Conservation (phyloP, 257 asterid genomes). For the Scutellaria barbata region DNA sequence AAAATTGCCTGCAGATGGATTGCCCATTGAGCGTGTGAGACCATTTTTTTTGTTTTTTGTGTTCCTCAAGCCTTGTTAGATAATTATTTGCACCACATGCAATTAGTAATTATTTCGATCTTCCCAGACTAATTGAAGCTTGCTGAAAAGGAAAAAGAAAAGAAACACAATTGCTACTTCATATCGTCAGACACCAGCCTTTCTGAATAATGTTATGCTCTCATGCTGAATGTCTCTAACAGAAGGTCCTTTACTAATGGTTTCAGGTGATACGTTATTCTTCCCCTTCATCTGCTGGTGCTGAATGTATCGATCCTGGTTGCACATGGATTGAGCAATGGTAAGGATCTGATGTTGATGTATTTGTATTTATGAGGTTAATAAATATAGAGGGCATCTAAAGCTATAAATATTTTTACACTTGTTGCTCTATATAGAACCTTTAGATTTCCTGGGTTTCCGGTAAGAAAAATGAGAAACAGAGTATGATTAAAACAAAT, state of each 20-base stretch:
- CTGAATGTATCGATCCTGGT: conserved; percentile 89
- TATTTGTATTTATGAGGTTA: conserved; percentile 20
- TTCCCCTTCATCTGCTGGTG: conserved; percentile 93
- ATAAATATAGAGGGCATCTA: conserved; percentile 10
- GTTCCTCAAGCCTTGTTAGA: conserved; percentile 6
- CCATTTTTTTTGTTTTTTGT: neutral
- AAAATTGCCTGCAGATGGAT: no score
- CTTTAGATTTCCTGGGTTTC: neutral
- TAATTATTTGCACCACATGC: neutral
- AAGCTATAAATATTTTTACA: neutral
- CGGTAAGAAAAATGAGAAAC: conserved; percentile 14
- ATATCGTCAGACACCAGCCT: neutral
- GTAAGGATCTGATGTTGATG: conserved; percentile 42
- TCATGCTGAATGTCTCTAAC: conserved; percentile 32
- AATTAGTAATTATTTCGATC: neutral
- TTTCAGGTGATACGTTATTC: conserved; percentile 87
- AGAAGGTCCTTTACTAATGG: conserved; percentile 7
- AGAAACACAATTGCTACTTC: neutral
- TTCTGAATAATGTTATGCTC: neutral
- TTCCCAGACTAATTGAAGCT: neutral
- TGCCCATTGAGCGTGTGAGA: neutral
- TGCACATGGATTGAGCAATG: conserved; percentile 98
- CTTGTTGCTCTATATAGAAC: conserved; percentile 6
- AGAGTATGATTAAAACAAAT: neutral
- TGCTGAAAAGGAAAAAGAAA: neutral